Evolutionary conservation across 306 rosid genomes (phyloP), one percentile per base, ranked within the genome.

Genomic region (Lupinus albus): DNA sequence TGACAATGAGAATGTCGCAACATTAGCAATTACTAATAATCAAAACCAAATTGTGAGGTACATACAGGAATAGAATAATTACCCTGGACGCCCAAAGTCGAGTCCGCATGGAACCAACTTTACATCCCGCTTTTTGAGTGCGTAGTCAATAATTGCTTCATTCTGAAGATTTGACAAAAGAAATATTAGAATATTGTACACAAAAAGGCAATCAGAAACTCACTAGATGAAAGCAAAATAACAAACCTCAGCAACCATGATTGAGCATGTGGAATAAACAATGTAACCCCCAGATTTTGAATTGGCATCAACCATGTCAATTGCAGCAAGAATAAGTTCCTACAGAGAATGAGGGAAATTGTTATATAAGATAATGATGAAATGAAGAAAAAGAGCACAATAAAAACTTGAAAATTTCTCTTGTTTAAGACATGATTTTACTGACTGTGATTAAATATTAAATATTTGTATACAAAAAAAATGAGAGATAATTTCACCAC

Each of bases 211-310:
- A 42, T 76, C 38, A 2, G 30, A 62, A 80, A 60, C 15, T 11
- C 36, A 8, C 35, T 20, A 30, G 54, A 33, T 58, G 33, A 52
- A 25, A 68, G 25, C 56, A 12, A 51, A 28, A 33, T 55, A 70
- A 79, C 94, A 61, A 61, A 93, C 99, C 99, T 93, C 99, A 1
- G 95, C 87, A 68, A 90, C 99, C 97, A 93, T 84, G 52, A 93
- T 82, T 81, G 99, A 93, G 79, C 99, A 93, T 9, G 97, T 93
- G 45, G 99, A 93, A 81, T 93, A 93, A 59, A 93, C 99, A 71
- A 90, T 17, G 54, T 88, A 90, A 8, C 99, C 99, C 73, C 99
- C 99, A 67, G 97, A 75, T 85, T 88, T 90, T 28, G 99, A 93
- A 78, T 84, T 86, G 67, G 95, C 86, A 76, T 93, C 99, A 50